These are phyloP conservation scores for Scutellaria minor DNA, from an alignment of 257 asterid species.

Conservation along the genomic window DNA sequence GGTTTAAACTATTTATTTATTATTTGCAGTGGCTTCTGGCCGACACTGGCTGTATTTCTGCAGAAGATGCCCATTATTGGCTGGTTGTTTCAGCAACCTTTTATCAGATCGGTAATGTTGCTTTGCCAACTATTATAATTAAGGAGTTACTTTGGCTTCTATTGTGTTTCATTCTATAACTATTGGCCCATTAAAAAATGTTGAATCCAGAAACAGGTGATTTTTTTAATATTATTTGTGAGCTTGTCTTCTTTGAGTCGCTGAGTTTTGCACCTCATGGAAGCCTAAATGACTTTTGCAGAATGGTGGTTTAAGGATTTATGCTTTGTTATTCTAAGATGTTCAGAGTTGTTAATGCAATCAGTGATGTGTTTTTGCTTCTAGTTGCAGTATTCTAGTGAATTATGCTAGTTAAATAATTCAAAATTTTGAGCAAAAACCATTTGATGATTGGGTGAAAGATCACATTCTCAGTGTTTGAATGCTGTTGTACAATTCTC, in stretches of 20 bases:
- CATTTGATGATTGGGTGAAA: neutral
- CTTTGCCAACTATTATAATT: conserved; percentile 24
- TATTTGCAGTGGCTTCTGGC: conserved; percentile 98
- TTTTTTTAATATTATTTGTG: neutral
- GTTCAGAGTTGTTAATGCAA: neutral
- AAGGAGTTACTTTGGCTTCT: conserved; percentile 16
- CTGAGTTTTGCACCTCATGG: neutral
- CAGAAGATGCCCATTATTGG: conserved; percentile 92
- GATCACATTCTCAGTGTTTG: neutral
- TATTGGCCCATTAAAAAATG: conserved; percentile 6
- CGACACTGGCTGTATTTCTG: conserved; percentile 86
- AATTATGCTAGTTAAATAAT: conserved; percentile 6
- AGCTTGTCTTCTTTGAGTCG: conserved; percentile 19
- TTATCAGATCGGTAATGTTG: conserved; percentile 80
- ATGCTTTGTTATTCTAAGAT: neutral
- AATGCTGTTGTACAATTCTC: neutral
- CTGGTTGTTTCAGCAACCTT: conserved; percentile 94
- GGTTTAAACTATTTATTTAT: conserved; percentile 24
- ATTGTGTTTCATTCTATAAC: neutral
- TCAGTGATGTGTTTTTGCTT: neutral
- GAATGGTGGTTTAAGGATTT: neutral
- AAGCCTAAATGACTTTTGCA: neutral
- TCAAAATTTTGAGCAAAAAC: neutral
- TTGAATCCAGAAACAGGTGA: conserved; percentile 19
- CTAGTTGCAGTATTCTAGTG: neutral